phyloP scores from a whole-genome alignment of 345 rosid genomes.

The Pistacia integerrima region DNA sequence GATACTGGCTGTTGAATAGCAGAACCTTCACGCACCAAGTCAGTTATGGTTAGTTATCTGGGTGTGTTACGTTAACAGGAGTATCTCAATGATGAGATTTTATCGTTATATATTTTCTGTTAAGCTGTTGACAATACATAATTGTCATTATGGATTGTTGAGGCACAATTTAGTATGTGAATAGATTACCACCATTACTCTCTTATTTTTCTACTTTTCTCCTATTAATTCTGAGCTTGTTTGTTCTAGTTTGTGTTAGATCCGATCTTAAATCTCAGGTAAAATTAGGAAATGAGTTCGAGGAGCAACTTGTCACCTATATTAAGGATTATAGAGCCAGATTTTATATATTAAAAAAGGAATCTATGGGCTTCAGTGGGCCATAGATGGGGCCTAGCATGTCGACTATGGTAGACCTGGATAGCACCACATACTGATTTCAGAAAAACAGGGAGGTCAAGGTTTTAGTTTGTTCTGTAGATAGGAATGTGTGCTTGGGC shows the following conservation, averaged over 20 bases:
- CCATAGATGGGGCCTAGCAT: background rate
- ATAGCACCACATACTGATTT: background rate
- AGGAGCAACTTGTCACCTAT: slow-evolving; percentile 2
- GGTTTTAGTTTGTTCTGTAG: background rate
- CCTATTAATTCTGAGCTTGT: background rate
- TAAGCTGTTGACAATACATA: background rate
- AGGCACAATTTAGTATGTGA: background rate
- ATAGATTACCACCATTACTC: background rate
- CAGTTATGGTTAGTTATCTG: background rate
- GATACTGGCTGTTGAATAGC: background rate
- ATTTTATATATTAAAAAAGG: background rate
- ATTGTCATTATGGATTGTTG: background rate
- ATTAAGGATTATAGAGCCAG: background rate
- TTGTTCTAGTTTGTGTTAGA: background rate
- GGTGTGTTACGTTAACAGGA: background rate
- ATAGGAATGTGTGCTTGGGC: background rate
- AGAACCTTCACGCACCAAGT: background rate
- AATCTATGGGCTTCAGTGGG: background rate
- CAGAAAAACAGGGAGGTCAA: background rate
- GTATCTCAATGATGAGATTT: background rate
- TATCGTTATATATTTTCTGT: background rate
- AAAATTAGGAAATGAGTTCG: background rate
- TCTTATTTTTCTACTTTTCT: background rate
- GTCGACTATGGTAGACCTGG: background rate
- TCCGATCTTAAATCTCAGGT: background rate